phyloP scores from a whole-genome alignment of 129 eudicot species.

The Cynara cardunculus region DNA sequence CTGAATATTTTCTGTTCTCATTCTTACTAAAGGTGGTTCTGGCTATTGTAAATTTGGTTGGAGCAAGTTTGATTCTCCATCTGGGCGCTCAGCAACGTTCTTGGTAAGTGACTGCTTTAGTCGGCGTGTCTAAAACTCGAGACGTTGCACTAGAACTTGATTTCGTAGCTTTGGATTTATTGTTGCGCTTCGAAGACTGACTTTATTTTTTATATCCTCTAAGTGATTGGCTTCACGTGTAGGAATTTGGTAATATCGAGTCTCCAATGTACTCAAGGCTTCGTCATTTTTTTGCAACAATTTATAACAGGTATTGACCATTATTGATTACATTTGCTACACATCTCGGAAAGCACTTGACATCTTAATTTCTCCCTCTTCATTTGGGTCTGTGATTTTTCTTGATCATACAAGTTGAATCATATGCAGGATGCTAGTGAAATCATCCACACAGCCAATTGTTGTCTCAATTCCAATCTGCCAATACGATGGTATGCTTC shows the following conservation, averaged over 20 bases:
- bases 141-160: not conserved
- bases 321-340: not conserved
- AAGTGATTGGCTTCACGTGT: slow-evolving; percentile 24
- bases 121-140: not conserved
- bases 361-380: not conserved
- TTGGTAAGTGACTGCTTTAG: slow-evolving; percentile 46
- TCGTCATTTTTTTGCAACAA: slow-evolving; percentile 78
- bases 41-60: slow-evolving; percentile 97
- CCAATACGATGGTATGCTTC: slow-evolving; percentile 76
- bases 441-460: slow-evolving; percentile 73
- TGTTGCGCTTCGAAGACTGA: not conserved
- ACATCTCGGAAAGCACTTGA: not conserved
- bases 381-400: not conserved
- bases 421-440: slow-evolving; percentile 90
- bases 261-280: slow-evolving; percentile 90
- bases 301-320: slow-evolving; percentile 59
- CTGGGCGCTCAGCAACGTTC: slow-evolving; percentile 89
- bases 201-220: not conserved
- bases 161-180: not conserved
- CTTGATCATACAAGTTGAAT: not conserved
- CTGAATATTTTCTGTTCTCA: not conserved
- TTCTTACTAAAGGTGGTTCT: slow-evolving; percentile 68
- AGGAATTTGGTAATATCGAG: slow-evolving; percentile 98
- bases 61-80: slow-evolving; percentile 87
- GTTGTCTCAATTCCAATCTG: slow-evolving; percentile 83